Evolutionary conservation across 2,329 filamentous ascomycete species (phyloP).

Genomic region (Furcasterigmium furcatum): DNA sequence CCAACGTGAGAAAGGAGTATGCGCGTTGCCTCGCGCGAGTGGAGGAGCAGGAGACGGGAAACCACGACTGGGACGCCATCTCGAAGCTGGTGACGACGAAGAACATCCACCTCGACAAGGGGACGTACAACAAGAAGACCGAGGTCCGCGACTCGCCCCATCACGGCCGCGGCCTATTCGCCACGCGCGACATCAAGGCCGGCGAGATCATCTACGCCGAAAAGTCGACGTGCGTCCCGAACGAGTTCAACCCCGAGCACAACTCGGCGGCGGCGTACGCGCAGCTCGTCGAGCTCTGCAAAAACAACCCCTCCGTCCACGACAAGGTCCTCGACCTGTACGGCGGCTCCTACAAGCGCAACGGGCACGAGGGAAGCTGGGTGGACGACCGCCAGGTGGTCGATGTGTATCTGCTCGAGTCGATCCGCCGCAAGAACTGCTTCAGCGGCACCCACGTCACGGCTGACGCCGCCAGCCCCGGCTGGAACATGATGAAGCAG

Average conservation of each 20-base stretch:
- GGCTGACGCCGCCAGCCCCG: constrained; percentile 20
- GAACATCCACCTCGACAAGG: constrained; percentile 16
- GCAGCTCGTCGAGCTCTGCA: constrained; percentile 31
- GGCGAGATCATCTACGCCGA: constrained; percentile 40
- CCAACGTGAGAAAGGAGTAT: constrained; percentile 14
- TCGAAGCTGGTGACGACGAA: constrained; percentile 8
- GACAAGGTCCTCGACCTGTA: constrained; percentile 28
- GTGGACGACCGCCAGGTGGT: constrained; percentile 30
- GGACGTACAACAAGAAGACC: constrained; percentile 28
- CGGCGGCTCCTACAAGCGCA: constrained; percentile 26
- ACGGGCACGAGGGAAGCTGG: constrained; percentile 23
- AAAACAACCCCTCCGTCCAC: constrained; percentile 33
- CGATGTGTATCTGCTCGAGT: constrained; percentile 34
- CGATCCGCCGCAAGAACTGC: constrained; percentile 36
- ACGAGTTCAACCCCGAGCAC: constrained; percentile 35
- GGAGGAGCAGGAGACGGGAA: constrained; percentile 10
- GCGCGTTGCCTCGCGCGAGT: constrained; percentile 10
- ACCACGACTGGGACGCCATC: constrained; percentile 12
- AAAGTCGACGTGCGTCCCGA: constrained; percentile 35
- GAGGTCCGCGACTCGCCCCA: constrained; percentile 23
- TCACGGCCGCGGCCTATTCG: constrained; percentile 39
- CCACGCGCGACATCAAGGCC: constrained; percentile 26
- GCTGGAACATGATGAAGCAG: constrained; percentile 13
- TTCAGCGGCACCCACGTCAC: constrained; percentile 29
- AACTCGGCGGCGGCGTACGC: constrained; percentile 40